These are phyloP conservation scores for Furcasterigmium furcatum DNA, from an alignment of 2,329 filamentous ascomycete species.

Conservation along the genomic window DNA sequence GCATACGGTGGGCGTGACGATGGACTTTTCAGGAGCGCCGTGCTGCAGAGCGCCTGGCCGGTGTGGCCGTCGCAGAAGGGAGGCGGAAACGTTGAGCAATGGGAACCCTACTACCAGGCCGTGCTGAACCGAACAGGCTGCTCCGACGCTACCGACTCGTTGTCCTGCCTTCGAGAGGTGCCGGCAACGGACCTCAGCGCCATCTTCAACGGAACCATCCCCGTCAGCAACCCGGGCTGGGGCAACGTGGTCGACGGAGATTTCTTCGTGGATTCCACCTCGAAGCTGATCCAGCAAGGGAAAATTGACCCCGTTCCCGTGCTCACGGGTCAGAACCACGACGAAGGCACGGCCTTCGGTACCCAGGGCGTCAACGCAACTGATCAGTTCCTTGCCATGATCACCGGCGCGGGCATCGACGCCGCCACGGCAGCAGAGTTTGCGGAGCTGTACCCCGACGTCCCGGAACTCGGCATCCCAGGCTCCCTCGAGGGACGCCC, in stretches of 20 bases:
- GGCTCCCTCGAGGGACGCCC: conserved; percentile 30
- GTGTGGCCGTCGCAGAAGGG: conserved; percentile 22
- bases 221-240: conserved; percentile 11
- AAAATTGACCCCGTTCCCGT: conserved; percentile 63
- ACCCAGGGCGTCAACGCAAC: conserved; percentile 50
- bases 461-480: conserved; percentile 43
- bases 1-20: conserved; percentile 51
- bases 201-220: conserved; percentile 20
- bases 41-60: conserved; percentile 42
- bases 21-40: conserved; percentile 47
- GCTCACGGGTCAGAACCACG: conserved; percentile 60
- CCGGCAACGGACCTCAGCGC: conserved; percentile 23
- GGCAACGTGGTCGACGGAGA: conserved; percentile 30
- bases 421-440: conserved; percentile 26
- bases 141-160: background rate
- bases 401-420: conserved; percentile 20
- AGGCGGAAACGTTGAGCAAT: conserved; percentile 11
- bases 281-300: conserved; percentile 50
- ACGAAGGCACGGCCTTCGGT: conserved; percentile 59
- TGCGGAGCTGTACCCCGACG: conserved; percentile 45
- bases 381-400: conserved; percentile 41
- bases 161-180: conserved; percentile 26
- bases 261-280: conserved; percentile 35
- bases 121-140: background rate
- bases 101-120: conserved; percentile 8